Evolutionary conservation across 192 early-diverging fungal genomes (phyloP), one percentile per base, ranked within the genome.

Genomic region (Umbelopsis sp.): DNA sequence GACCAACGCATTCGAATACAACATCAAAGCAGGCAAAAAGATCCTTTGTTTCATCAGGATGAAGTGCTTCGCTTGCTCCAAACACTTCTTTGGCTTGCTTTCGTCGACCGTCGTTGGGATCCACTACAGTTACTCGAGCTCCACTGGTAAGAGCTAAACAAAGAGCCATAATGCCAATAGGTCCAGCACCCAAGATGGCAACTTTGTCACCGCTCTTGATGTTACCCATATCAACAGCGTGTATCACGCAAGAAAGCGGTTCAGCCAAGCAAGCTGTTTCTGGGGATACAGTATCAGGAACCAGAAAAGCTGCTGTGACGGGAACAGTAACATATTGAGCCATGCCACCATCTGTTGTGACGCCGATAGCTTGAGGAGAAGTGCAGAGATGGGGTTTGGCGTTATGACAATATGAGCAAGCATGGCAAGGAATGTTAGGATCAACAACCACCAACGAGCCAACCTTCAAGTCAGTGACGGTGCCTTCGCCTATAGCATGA

Each of bases 161-260:
- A n/a, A 76, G 71, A 20, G 83, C 77, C 84, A 85, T 83, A 29
- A 85, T 72, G n/a, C 84, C 84, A 66, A 85, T 85, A 41, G 84
- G 84, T 0, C 84, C 84, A 20, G 82, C 82, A 17, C 84, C 84
- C 17, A 85, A 78, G 17, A 85, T 78, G 43, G 81, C 53, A 2
- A 77, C 84, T 12, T 69, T 70, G 50, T 81, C 77, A 26, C 84
- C 82, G 43, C 68, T 81, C 54, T 85, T 79, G 67, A 85, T 70
- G 10, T 62, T 34, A 36, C 80, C 84, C 47, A 70, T 72, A 54
- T 85, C 80, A 3, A 86, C 82, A 20, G 84, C 84, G 49, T 86
- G 84, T 17, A 86, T 76, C 11, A 82, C 82, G 65, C 84, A 86
- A 7, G 82, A 82, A 25, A 86, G 80, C 24, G 84, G 84, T 59